A percentile compares a stretch with the other conserved stretches of the same genome.
These are phyloP conservation scores for Geotrichum siamense DNA, from an alignment of 1,139 yeast genomes.

Conservation along the genomic window DNA sequence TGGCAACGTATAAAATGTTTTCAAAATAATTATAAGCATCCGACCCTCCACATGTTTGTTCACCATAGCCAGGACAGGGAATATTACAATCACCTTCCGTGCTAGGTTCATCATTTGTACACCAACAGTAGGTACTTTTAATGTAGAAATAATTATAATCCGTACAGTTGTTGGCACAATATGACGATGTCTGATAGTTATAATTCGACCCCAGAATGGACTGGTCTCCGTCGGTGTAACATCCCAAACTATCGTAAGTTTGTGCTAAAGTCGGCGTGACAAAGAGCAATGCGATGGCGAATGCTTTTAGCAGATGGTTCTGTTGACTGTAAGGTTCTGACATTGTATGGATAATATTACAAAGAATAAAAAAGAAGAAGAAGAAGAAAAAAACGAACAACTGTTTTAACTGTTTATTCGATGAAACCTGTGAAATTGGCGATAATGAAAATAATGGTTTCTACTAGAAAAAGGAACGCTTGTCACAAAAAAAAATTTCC, in stretches of 20 bases:
- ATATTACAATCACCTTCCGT: conserved; percentile 38
- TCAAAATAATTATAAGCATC: conserved; percentile 20
- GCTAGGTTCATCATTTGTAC: conserved; percentile 52
- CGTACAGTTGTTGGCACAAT: conserved; percentile 14
- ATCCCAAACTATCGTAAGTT: neutral
- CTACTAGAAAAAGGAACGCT: too few species aligned
- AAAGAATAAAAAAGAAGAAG: too few species aligned
- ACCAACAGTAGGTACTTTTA: conserved; percentile 54
- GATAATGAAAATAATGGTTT: too few species aligned
- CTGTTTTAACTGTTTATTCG: too few species aligned
- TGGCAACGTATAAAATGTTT: conserved; percentile 12
- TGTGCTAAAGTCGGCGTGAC: conserved; percentile 1
- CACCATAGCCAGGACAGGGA: conserved; percentile 34
- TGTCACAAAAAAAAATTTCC: too few species aligned
- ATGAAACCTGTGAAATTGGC: too few species aligned
- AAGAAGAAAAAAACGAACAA: too few species aligned
- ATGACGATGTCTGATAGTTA: conserved; percentile 10
- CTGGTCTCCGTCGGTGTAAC: conserved; percentile 2
- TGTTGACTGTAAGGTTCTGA: too few species aligned
- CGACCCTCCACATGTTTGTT: conserved; percentile 18
- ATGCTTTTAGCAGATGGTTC: too few species aligned
- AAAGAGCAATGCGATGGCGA: neutral
- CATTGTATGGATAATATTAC: too few species aligned
- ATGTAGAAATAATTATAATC: conserved; percentile 43
- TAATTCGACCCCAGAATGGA: conserved; percentile 3